Percentiles rank a stretch among this genome's conserved stretches.
Evolutionary conservation across 495 filamentous ascomycete genomes (phyloP).

Genomic region (Hyaloscypha bicolor): DNA sequence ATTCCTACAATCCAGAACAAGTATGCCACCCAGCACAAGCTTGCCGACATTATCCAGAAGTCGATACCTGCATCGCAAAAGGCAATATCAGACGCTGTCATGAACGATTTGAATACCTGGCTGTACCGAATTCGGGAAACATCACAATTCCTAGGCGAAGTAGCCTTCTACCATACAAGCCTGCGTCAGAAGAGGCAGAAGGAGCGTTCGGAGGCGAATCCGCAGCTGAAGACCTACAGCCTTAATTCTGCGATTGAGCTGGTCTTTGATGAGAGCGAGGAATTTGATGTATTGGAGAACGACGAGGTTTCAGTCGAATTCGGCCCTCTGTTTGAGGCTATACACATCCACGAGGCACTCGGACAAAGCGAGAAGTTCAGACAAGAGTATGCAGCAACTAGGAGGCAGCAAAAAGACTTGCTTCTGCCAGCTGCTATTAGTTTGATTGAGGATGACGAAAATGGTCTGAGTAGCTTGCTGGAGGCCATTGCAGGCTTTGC

Average conservation of each 20-base stretch:
- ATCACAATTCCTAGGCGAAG: conserved; percentile 90
- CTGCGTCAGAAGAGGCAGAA: conserved; percentile 83
- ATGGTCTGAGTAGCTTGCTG: conserved; percentile 79
- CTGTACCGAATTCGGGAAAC: conserved; percentile 95
- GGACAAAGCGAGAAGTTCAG: conserved; percentile 91
- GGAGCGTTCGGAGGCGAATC: conserved; percentile 69
- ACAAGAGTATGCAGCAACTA: conserved; percentile 85
- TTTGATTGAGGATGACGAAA: conserved; percentile 69
- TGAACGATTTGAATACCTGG: conserved; percentile 97
- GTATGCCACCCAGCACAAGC: conserved; percentile 89
- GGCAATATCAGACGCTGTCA: conserved; percentile 92
- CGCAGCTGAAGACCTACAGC: conserved; percentile 77
- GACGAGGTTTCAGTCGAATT: conserved; percentile 94
- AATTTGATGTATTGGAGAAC: conserved; percentile 92
- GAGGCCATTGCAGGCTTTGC: conserved; percentile 96
- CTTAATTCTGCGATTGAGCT: conserved; percentile 95
- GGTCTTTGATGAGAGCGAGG: conserved; percentile 91
- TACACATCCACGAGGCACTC: conserved; percentile 95
- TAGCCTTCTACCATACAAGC: conserved; percentile 96
- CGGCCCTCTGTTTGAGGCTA: conserved; percentile 88
- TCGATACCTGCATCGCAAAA: conserved; percentile 92
- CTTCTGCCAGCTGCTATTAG: conserved; percentile 74
- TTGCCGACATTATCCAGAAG: conserved; percentile 93
- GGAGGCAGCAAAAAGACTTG: conserved; percentile 88
- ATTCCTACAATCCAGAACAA: conserved; percentile 48